Base-by-base conservation (phyloP, 2,329 filamentous ascomycete species). In the Fusarium subtropicale region DNA sequence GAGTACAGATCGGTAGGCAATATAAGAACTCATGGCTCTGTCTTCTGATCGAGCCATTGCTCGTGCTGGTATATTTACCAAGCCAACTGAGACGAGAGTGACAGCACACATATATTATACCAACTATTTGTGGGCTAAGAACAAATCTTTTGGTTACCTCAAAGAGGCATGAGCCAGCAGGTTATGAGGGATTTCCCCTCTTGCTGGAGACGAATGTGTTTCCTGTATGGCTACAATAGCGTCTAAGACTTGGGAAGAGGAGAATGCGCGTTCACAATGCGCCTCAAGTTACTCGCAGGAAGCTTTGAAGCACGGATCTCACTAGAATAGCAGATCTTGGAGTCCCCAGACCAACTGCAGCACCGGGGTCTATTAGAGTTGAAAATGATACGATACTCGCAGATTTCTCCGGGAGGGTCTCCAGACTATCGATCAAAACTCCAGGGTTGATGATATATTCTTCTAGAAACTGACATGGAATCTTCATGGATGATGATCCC, bases 401-500 rank as follows among this genome's bases (percentile, higher is more conserved):
- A 53, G 31, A 41, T 51, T 50, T 9, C 22, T 13, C 26, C 26
- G 51, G 41, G 15, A 57, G 28, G 38, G 33, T 50, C 45, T 51
- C 41, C n/a, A 50, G 47, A 50, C 45, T 59, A 41, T 67, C 20
- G 26, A 52, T 24, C 31, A 26, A 52, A 54, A 56, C 28, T 60
- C 28, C 38, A 42, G n/a, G 22, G 46, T 30, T 18, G 54, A 47
- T 60, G 34, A 33, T 36, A 20, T 57, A 46, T 56, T 47, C 46
- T 71, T 59, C 55, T 33, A 65, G 63, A 69, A 64, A 45, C n/a
- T 30, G 26, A 28, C 42, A 52, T 74, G 44, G 52, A 48, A 68
- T 39, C 31, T 45, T 38, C 33, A 58, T 42, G 61, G 64, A 71
- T 57, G 20, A 52, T 15, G 18, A 74, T 60, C 72, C 72, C 47